Conservation (phyloP, 306 rosid genomes). For the Arachis stenosperma region DNA sequence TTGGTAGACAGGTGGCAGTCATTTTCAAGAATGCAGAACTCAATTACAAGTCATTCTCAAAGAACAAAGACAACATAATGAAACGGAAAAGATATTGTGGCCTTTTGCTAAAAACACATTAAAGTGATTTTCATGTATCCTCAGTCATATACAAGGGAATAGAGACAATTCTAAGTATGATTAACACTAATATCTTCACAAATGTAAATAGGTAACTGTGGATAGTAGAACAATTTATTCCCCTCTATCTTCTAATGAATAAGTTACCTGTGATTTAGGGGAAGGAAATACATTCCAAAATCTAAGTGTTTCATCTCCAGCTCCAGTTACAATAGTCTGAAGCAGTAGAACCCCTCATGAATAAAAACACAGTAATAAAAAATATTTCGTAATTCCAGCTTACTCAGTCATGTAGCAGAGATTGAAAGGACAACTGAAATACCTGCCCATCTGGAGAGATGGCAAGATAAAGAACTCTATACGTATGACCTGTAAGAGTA, state of each 20-base stretch:
- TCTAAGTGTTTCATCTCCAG: constrained; percentile 99
- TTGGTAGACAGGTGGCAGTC: background rate
- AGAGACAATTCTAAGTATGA: background rate
- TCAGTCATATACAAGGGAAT: background rate
- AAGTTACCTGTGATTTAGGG: constrained; percentile 93
- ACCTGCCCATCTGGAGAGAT: constrained; percentile 99
- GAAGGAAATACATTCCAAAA: constrained; percentile 98
- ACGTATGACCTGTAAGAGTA: constrained; percentile 94
- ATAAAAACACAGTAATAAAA: constrained; percentile 18
- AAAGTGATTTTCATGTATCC: constrained; percentile 1
- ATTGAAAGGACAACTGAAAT: constrained; percentile 32
- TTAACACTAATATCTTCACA: constrained; percentile 20
- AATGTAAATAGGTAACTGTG: constrained; percentile 16
- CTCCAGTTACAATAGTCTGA: constrained; percentile 99
- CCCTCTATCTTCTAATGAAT: constrained; percentile 13
- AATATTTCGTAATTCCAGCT: constrained; percentile 1
- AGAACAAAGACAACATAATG: background rate
- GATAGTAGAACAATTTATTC: background rate
- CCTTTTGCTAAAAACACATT: constrained; percentile 3
- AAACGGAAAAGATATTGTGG: constrained; percentile 1
- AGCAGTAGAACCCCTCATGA: constrained; percentile 34
- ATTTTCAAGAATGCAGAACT: constrained; percentile 7
- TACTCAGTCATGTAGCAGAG: background rate
- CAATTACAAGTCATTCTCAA: background rate
- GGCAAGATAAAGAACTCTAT: constrained; percentile 95